These are phyloP conservation scores for Wallacemonas sp. DNA, from an alignment of 208 protist species.

Conservation along the genomic window DNA sequence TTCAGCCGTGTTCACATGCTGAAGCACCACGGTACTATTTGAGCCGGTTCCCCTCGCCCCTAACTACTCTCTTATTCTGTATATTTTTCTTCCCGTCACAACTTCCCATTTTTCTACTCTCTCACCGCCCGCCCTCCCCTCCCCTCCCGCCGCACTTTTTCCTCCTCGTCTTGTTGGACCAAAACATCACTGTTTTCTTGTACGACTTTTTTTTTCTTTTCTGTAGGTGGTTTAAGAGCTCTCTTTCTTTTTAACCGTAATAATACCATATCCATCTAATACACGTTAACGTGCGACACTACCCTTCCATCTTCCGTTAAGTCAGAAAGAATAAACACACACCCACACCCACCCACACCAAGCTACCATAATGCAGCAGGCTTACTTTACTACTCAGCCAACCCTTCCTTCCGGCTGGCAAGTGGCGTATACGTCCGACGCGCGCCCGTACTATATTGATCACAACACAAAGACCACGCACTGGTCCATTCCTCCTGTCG, in stretches of 20 bases:
- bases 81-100: too few relatives aligned
- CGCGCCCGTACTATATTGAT: conserved; percentile 82
- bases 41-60: too few relatives aligned
- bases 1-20: too few relatives aligned
- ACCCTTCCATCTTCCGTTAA: not conserved
- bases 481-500: conserved; percentile 63
- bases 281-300: conserved; percentile 13
- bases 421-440: conserved; percentile 69
- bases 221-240: conserved; percentile 14
- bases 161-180: not conserved
- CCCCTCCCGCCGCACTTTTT: not conserved
- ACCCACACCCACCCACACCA: conserved; percentile 12
- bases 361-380: conserved; percentile 48
- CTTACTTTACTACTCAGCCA: conserved; percentile 51
- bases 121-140: too few relatives aligned
- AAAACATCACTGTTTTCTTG: conserved; percentile 4
- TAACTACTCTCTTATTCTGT: too few relatives aligned
- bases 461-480: conserved; percentile 89
- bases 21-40: too few relatives aligned
- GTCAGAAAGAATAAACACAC: not conserved
- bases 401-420: conserved; percentile 80
- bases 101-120: too few relatives aligned
- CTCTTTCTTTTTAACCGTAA: conserved; percentile 16
- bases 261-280: conserved; percentile 24
- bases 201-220: not conserved